Base-by-base conservation (phyloP, 1,139 yeast species). In the Arxiozyma bovina region DNA sequence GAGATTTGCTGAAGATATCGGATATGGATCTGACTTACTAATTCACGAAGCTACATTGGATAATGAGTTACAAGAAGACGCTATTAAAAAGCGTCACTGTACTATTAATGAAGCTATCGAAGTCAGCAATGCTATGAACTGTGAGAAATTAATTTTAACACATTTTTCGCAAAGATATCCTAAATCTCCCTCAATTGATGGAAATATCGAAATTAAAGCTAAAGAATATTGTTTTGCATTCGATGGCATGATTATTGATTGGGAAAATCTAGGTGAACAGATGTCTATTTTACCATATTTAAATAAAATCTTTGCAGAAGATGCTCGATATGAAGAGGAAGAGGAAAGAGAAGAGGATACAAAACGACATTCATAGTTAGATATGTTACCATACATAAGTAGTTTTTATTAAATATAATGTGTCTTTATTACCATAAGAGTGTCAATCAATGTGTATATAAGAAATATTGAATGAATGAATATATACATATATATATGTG, bases 41-140 rank as follows among this genome's bases (percentile, higher is more conserved):
- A 83, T 93, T 50, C 99, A 93, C 67, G 99, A 93, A 68, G 91
- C 97, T 0, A 88, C 99, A 0, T 78, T 91, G 58, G 97, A 88
- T 56, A 87, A 88, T 65, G 88, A 80, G 45, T 75, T 89, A 53
- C 74, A 78, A n/a, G 84, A 80, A 56, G 97, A 91, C 67, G 99
- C 99, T 0, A 72, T 80, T 34, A 78, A 81, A 44, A 93, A 93
- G 68, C 80, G 82, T 57, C 99, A 93, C 66, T 82, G 96, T n/a
- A 93, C 99, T 0, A 81, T 90, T 61, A 80, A 87, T 34, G 98
- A 93, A 67, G 98, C 99, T 0, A 75, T 91, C 25, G 75, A 74
- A 17, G 82, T 91, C 5, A 81, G 89, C 1, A 75, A 77, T 55
- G 70, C 74, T 45, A 91, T 93, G 98, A 73, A 78, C 34, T 90